A percentile compares a stretch with the other conserved stretches of the same genome.
Conservation (phyloP, 768 basidiomycete genomes). For the Fomitopsis pulvina region DNA sequence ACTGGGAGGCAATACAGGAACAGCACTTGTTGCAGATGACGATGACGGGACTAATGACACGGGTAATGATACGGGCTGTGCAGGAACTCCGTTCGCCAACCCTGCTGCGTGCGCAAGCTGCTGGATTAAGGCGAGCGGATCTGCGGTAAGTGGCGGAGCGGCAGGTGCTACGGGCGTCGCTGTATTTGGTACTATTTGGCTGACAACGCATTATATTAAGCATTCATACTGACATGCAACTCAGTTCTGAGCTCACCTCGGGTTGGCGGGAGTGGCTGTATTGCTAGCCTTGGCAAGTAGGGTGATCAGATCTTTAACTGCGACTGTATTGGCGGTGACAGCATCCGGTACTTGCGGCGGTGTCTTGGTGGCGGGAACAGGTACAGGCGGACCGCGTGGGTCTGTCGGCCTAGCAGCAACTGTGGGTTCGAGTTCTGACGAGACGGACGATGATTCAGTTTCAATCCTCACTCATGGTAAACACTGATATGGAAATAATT, state of each 20-base stretch:
- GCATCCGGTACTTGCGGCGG: slow-evolving; percentile 20
- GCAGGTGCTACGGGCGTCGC: slow-evolving; percentile 24
- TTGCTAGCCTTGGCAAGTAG: slow-evolving; percentile 63
- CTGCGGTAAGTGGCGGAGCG: slow-evolving; percentile 35
- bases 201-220: slow-evolving; percentile 20
- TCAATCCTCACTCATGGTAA: slow-evolving; percentile 47
- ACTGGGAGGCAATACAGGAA: slow-evolving; percentile 24
- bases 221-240: not conserved
- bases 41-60: slow-evolving; percentile 24
- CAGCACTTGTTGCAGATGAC: slow-evolving; percentile 21
- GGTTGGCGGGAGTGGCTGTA: slow-evolving; percentile 27
- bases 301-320: slow-evolving; percentile 62
- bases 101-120: slow-evolving; percentile 64
- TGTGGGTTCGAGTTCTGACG: slow-evolving; percentile 37
- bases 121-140: slow-evolving; percentile 67
- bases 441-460: slow-evolving; percentile 68
- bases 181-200: slow-evolving; percentile 61
- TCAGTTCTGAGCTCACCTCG: slow-evolving; percentile 30
- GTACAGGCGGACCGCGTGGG: slow-evolving; percentile 13
- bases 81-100: slow-evolving; percentile 20
- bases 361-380: slow-evolving; percentile 14
- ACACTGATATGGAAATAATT: slow-evolving; percentile 41
- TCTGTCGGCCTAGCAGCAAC: slow-evolving; percentile 16
- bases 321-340: slow-evolving; percentile 19
- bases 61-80: slow-evolving; percentile 22